Evolutionary conservation across 2,329 filamentous ascomycete species (phyloP), one percentile per base, ranked within the genome.

Genomic region (Lecanicillium sp.): DNA sequence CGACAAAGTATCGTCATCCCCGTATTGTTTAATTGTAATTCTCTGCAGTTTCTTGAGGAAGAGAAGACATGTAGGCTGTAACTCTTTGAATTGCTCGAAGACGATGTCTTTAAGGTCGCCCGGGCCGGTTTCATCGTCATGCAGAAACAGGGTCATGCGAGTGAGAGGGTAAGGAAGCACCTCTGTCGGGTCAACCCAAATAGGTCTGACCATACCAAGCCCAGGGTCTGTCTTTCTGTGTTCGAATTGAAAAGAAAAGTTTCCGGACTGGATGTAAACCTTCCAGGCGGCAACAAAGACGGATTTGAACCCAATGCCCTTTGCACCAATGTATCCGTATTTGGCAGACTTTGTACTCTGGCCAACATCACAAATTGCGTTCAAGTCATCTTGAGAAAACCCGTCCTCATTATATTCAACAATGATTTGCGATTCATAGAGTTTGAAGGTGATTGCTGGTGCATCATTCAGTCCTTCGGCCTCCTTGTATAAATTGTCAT

Each of bases 321-420:
- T 69, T 36, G 64, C 63, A n/a, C 66, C 66, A 17, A 68, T 66
- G 31, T 66, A 67, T 5, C 60, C 58, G 14, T 60, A 55, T 2
- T 51, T 49, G 3, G 40, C 47, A 1, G 45, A 52, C 44, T 71
- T 71, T 17, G 68, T 64, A 48, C 68, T 72, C 20, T 59, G n/a
- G 4, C 61, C 61, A 1, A 68, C 52, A 2, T 44, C 20, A 48
- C 68, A 72, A 15, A 73, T 64, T 0, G 68, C 66, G 8, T 37
- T 18, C 5, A 72, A 51, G 40, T 72, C 61, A 3, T 41, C 41
- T 6, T 49, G 30, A 1, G 47, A 58, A 44, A 70, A 71, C 7
- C 66, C 66, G 20, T 62, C 55, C 38, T 71, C 69, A 39, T 72
- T 72, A 49, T 65, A 70, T 17, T 72, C 65, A 5, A 72, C 37